Evolutionary conservation across 371 early-diverging fungal species (phyloP), one percentile per base, ranked within the genome.

Genomic region (Mucor velutinosus): DNA sequence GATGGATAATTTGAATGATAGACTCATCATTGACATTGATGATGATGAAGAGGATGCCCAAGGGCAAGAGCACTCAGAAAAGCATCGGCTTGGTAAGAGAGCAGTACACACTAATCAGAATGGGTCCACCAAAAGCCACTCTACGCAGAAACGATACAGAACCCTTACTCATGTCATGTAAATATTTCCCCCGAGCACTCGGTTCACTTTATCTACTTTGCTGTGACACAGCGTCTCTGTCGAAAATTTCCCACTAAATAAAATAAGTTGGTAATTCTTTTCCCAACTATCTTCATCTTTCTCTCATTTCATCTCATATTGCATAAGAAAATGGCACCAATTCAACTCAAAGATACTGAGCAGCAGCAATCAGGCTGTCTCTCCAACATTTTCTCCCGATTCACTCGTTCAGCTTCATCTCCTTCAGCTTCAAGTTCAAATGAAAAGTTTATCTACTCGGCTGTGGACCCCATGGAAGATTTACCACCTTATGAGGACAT

Each of bases 401-500:
- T 58, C 27, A 45, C 58, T 58, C 25, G 59, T 27, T 30, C 58
- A 41, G 14, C 25, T 4, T 35, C 45, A 35, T 33, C 45, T 15
- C 32, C 49, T 19, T 45, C 32, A 14, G 7, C 1, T 14, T 14
- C 12, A 27, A 53, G 27, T 53, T 29, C 47, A n/a, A 61, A 61
- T 53, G 73, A 68, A 32, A 66, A 71, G 49, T 71, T 67, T 29
- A 15, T 65, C 14, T 67, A 66, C 30, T 47, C 63, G 37, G 45
- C 63, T 39, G 43, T 63, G 27, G 41, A 61, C 21, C 59, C 66
- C 25, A 71, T 71, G 71, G 60, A 65, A 21, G 39, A 65, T 21
- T 55, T 72, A 19, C 69, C 73, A 45, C 56, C 62, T 58, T 73
- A 73, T 63, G 62, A 69, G 47, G 73, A 73, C 17, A 62, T 66